A percentile compares a stretch with the other conserved stretches of the same genome.
Evolutionary conservation across 2,329 filamentous ascomycete species (phyloP).

Genomic region (Trichoderma aggressivum): DNA sequence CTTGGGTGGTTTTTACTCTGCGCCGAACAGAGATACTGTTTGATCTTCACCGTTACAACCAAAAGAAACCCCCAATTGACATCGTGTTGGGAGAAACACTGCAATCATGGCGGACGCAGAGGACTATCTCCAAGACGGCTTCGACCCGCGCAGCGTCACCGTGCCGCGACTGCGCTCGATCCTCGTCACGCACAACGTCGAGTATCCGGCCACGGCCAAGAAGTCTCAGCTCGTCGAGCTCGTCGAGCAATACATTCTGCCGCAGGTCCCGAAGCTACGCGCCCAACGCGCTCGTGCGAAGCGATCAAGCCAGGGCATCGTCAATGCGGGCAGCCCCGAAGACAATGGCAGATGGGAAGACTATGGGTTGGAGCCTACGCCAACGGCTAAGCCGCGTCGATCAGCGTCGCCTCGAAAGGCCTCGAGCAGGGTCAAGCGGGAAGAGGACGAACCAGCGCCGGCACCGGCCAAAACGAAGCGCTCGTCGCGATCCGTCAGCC

Average conservation of each 20-base stretch:
- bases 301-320: conserved; percentile 82
- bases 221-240: conserved; percentile 84
- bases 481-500: conserved; percentile 51
- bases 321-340: conserved; percentile 63
- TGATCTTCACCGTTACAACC: neutral
- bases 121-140: conserved; percentile 82
- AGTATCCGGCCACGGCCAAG: conserved; percentile 85
- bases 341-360: conserved; percentile 61
- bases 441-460: conserved; percentile 44
- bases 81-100: neutral
- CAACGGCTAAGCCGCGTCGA: conserved; percentile 44
- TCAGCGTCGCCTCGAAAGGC: conserved; percentile 55
- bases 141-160: conserved; percentile 79
- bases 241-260: conserved; percentile 73
- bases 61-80: neutral
- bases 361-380: conserved; percentile 51
- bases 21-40: neutral
- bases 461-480: conserved; percentile 47
- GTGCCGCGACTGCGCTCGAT: conserved; percentile 87
- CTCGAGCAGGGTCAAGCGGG: conserved; percentile 50
- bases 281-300: conserved; percentile 73
- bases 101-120: conserved; percentile 61
- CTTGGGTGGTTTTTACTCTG: neutral
- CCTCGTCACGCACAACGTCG: conserved; percentile 80
- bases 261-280: conserved; percentile 74